Conservation (phyloP, 2,329 filamentous ascomycete species). For the Trichoderma arundinaceum region DNA sequence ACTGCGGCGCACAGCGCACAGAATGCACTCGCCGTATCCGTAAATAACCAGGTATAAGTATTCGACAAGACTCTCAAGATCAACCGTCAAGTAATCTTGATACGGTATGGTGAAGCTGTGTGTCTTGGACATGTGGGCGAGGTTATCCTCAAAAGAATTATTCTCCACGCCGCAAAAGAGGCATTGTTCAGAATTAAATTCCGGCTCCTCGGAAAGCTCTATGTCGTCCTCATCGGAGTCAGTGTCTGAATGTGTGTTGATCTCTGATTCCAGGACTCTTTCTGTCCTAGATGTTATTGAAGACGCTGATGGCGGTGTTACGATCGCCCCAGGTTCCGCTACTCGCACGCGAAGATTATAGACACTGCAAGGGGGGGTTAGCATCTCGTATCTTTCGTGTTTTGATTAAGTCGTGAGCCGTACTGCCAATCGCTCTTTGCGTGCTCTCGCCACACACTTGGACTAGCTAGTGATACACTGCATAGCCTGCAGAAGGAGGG, state of each 20-base stretch:
- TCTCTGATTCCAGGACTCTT: background rate
- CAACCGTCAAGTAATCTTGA: constrained; percentile 49
- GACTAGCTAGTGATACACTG: constrained; percentile 33
- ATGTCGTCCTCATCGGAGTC: constrained; percentile 2
- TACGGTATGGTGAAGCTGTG: constrained; percentile 56
- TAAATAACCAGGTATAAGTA: constrained; percentile 58
- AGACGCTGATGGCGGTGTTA: constrained; percentile 30
- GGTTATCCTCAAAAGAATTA: constrained; percentile 44
- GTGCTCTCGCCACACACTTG: constrained; percentile 35
- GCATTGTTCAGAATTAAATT: constrained; percentile 45
- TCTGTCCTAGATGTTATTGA: constrained; percentile 7
- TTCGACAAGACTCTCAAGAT: constrained; percentile 52
- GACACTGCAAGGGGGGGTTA: constrained; percentile 32
- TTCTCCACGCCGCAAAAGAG: constrained; percentile 50
- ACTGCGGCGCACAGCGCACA: constrained; percentile 52
- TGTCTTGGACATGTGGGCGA: constrained; percentile 55
- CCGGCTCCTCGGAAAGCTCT: constrained; percentile 18
- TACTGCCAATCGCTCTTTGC: constrained; percentile 39
- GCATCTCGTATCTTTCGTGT: background rate
- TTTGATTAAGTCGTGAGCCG: constrained; percentile 10
- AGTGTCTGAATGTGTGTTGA: background rate
- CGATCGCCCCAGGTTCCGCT: constrained; percentile 34
- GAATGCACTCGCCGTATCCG: constrained; percentile 57
- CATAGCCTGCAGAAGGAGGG: constrained; percentile 37
- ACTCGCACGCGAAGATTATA: constrained; percentile 37